These are phyloP conservation scores for Fusarium buxicola DNA, from an alignment of 2,329 filamentous ascomycete species.

Conservation along the genomic window DNA sequence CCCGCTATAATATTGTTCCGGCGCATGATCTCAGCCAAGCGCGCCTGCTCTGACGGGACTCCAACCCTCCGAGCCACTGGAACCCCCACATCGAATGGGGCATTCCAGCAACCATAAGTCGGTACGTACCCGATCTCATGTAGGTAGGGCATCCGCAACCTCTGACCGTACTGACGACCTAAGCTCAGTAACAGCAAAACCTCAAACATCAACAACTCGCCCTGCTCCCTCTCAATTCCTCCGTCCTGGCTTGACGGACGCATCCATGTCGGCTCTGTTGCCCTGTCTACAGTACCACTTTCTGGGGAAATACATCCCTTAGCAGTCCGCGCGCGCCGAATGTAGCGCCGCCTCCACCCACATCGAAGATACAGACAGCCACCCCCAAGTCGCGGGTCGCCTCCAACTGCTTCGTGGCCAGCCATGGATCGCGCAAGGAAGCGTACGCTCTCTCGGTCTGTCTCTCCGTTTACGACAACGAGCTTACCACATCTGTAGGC, in stretches of 20 bases:
- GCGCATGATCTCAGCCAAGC: background rate
- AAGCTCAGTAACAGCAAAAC: conserved; percentile 39
- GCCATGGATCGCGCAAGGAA: conserved; percentile 74
- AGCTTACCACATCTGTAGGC: conserved; percentile 64
- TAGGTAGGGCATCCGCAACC: conserved; percentile 27
- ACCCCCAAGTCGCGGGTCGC: conserved; percentile 43
- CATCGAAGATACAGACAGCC: conserved; percentile 34
- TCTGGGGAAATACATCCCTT: conserved; percentile 54
- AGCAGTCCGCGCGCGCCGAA: conserved; percentile 59
- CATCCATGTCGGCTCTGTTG: conserved; percentile 56
- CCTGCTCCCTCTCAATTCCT: conserved; percentile 37
- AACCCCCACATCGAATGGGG: conserved; percentile 4
- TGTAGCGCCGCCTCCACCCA: conserved; percentile 56
- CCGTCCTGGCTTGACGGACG: conserved; percentile 48
- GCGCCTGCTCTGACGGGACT: background rate
- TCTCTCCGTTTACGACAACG: background rate
- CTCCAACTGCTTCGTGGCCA: conserved; percentile 50
- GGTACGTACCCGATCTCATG: conserved; percentile 23
- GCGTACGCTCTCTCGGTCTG: conserved; percentile 57
- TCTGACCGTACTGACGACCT: conserved; percentile 31
- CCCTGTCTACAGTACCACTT: conserved; percentile 50
- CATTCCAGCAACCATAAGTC: background rate
- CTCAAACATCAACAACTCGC: conserved; percentile 29
- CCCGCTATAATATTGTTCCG: conserved; percentile 28
- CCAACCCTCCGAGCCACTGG: conserved; percentile 9